Base-by-base conservation (phyloP, 305 asterid species). In the Fraxinus paxiana region DNA sequence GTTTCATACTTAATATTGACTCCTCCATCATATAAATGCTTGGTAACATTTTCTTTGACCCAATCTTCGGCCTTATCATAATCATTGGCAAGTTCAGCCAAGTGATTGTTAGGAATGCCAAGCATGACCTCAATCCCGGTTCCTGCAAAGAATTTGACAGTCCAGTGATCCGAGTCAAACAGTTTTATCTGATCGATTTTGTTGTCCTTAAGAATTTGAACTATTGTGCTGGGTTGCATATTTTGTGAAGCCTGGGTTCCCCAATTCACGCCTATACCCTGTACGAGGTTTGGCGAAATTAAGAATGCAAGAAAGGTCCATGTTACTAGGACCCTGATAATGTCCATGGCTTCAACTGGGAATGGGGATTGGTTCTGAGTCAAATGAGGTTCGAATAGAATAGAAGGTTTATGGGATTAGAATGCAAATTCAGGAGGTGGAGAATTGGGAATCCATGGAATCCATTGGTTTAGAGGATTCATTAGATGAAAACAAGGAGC, bases 91-190 rank as follows among this genome's bases (percentile, higher is more conserved):
- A 93, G 71, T 1, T 70, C 46, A 0, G 12, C 77, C 77, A 95
- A 76, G 10, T 90, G 89, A 10, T 88, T 82, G 34, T 95, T 95
- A 0, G 99, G 98, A 56, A 95, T 86, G 0, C 94, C 99, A 63
- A 90, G 89, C 93, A 95, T 90, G 28, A 95, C 99, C 41, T 93
- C 90, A 80, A 95, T 91, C 9, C 93, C 98, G 0, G 94, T 87
- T 1, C 89, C 89, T 0, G 93, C 94, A 38, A 95, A 93, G 46
- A 48, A 61, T 0, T 83, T 84, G 6, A 95, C 93, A 1, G 90
- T 86, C 92, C 91, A 90, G 41, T 88, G 90, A 83, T 95, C 97
- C 0, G 97, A 86, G 65, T 95, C 98, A 33, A 95, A 95, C 24
- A 95, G 84, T 81, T 95, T 95, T 0, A 95, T 35, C 85, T 88